Conservation (phyloP, 805 yeast species). For the Lachancea sp. region DNA sequence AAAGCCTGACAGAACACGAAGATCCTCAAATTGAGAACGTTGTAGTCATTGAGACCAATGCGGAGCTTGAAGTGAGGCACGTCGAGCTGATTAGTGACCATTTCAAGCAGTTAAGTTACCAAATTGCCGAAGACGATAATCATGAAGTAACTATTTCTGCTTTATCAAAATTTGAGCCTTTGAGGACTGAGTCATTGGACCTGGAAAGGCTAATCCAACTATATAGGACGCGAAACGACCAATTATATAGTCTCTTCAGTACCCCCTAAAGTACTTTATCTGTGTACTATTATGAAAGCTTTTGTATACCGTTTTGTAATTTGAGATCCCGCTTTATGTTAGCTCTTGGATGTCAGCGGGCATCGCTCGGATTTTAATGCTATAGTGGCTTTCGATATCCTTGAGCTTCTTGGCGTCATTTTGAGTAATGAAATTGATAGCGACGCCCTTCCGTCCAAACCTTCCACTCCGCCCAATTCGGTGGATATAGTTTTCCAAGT, state of each 20-base stretch:
- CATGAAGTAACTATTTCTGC: conserved; percentile 24
- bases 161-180: conserved; percentile 24
- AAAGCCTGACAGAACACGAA: conserved; percentile 10
- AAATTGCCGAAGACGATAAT: conserved; percentile 4
- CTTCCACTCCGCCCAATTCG: conserved; percentile 98
- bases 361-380: conserved; percentile 88
- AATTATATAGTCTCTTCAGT: conserved; percentile 6
- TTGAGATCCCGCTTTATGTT: too few species aligned
- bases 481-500: conserved; percentile 91
- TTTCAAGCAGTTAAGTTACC: conserved; percentile 21
- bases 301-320: too few species aligned
- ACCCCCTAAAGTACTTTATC: conserved; percentile 4
- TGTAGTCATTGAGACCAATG: conserved; percentile 22
- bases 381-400: conserved; percentile 85
- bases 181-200: not conserved
- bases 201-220: conserved; percentile 6
- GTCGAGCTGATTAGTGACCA: conserved; percentile 27
- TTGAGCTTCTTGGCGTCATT: conserved; percentile 69
- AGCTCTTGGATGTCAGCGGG: conserved; percentile 60
- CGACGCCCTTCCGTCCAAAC: conserved; percentile 98
- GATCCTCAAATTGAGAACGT: conserved; percentile 24
- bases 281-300: too few species aligned
- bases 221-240: conserved; percentile 6
- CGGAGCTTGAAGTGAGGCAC: conserved; percentile 14
- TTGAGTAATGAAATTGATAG: conserved; percentile 85